Conservation (phyloP, 139 green algal genomes). For the Chlamydomonas applanata region DNA sequence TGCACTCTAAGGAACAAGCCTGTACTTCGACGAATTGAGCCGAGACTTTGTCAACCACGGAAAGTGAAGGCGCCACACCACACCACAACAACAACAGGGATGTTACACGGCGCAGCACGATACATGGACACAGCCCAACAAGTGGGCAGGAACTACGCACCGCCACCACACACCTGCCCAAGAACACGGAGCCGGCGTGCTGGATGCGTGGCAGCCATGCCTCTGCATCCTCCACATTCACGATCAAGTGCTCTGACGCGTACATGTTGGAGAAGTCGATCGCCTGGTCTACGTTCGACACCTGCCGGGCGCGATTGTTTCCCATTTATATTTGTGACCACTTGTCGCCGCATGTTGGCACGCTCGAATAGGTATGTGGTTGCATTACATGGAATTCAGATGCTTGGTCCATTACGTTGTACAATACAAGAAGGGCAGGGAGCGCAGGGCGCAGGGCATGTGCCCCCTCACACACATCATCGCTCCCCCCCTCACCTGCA, state of each 20-base stretch:
- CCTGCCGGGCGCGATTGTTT: conserved; percentile 15
- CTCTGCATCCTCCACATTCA: conserved; percentile 91
- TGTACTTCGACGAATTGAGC: too few relatives aligned
- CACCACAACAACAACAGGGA: too few relatives aligned
- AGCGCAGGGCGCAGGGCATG: too few relatives aligned
- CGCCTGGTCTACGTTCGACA: conserved; percentile 67
- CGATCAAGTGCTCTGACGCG: conserved; percentile 97
- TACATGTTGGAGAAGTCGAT: conserved; percentile 90
- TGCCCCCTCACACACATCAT: neutral
- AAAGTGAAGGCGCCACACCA: too few relatives aligned
- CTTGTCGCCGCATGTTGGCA: neutral
- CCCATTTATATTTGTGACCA: too few relatives aligned
- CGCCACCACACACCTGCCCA: conserved; percentile 72
- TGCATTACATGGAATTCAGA: neutral
- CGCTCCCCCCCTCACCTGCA: conserved; percentile 49
- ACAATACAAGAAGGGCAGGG: too few relatives aligned
- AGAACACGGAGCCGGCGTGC: conserved; percentile 93
- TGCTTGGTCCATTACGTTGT: too few relatives aligned
- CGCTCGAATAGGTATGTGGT: neutral
- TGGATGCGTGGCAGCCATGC: conserved; percentile 78
- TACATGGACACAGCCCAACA: too few relatives aligned
- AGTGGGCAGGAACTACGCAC: too few relatives aligned
- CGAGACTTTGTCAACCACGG: too few relatives aligned
- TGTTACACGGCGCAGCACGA: too few relatives aligned
- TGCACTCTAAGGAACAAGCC: too few relatives aligned